phyloP scores from a whole-genome alignment of 306 rosid genomes.

The Cucumis hystrix region DNA sequence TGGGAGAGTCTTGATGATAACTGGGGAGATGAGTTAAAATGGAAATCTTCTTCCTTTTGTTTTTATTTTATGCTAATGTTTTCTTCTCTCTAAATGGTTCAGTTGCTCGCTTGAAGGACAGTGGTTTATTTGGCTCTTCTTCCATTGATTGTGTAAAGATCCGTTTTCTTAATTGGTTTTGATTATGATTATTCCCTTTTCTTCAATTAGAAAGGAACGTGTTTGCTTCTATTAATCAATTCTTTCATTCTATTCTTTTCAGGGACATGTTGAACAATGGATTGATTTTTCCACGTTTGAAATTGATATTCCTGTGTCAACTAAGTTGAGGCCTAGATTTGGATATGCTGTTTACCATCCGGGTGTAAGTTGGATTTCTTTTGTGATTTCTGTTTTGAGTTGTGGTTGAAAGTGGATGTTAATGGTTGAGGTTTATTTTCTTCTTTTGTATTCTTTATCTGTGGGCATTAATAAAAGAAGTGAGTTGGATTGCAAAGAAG shows the following conservation, averaged over 20 bases:
- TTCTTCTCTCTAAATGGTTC: constrained; percentile 7
- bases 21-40: not conserved
- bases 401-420: no score
- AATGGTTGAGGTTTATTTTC: not conserved
- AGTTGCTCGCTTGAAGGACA: constrained; percentile 54
- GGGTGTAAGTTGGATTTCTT: not conserved
- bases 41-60: no score
- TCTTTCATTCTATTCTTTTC: not conserved
- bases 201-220: not conserved
- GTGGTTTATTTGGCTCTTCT: constrained; percentile 44
- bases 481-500: not conserved
- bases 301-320: not conserved
- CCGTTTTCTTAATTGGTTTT: not conserved
- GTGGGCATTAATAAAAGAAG: not conserved
- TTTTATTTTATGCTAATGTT: not conserved
- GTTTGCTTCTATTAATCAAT: no score
- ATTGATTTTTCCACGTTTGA: not conserved
- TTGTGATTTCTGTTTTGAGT: not conserved
- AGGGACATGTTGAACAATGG: constrained; percentile 9
- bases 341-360: not conserved
- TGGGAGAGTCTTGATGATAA: not conserved
- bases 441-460: not conserved
- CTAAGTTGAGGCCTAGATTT: not conserved
- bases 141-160: constrained; percentile 19
- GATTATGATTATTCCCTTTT: not conserved